Conservation (phyloP, 2,329 filamentous ascomycete genomes). For the Eurotiales sp. region DNA sequence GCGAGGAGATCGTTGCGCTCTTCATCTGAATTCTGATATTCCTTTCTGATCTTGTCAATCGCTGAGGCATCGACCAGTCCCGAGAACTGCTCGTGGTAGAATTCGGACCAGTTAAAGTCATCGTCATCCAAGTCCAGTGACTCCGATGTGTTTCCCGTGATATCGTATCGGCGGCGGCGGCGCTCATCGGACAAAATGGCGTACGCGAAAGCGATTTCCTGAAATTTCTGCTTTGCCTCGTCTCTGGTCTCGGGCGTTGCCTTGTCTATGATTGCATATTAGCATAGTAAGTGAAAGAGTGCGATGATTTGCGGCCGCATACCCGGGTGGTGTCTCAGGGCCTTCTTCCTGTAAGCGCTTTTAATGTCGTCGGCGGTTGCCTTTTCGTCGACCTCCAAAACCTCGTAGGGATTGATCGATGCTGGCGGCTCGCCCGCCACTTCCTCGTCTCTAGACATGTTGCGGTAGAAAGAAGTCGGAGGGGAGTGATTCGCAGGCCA, state of each 20-base stretch:
- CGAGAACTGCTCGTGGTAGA: slow-evolving; percentile 79
- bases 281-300: neutral
- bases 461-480: neutral
- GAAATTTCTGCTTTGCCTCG: slow-evolving; percentile 75
- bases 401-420: slow-evolving; percentile 71
- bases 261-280: slow-evolving; percentile 63
- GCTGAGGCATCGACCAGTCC: slow-evolving; percentile 70
- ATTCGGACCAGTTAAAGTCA: slow-evolving; percentile 86
- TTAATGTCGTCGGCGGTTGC: slow-evolving; percentile 80
- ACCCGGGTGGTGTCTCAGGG: slow-evolving; percentile 84
- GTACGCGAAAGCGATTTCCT: slow-evolving; percentile 89
- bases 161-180: slow-evolving; percentile 81
- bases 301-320: slow-evolving; percentile 28
- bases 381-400: slow-evolving; percentile 66
- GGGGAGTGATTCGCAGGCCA: neutral
- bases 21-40: slow-evolving; percentile 83
- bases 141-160: slow-evolving; percentile 84
- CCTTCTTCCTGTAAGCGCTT: slow-evolving; percentile 84
- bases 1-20: slow-evolving; percentile 73
- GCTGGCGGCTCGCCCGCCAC: slow-evolving; percentile 61
- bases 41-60: slow-evolving; percentile 69
- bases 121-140: slow-evolving; percentile 64
- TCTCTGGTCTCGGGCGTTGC: slow-evolving; percentile 64
- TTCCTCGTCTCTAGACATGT: slow-evolving; percentile 44
- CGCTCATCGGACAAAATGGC: slow-evolving; percentile 81